These are phyloP conservation scores for Phytophthora pisi DNA, from an alignment of 352 stramenopile genomes.

Conservation along the genomic window DNA sequence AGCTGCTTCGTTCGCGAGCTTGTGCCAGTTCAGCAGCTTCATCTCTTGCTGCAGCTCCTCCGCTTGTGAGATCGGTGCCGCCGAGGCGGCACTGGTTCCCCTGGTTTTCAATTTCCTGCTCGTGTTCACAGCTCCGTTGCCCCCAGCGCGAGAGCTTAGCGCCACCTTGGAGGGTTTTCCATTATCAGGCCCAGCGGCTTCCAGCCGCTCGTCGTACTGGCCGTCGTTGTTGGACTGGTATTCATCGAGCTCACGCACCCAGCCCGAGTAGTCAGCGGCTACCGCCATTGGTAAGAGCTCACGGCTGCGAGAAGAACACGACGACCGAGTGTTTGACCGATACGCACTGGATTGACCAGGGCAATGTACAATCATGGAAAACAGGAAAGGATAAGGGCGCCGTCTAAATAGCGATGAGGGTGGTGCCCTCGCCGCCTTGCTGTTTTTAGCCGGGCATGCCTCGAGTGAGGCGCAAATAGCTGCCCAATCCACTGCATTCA, in stretches of 20 bases:
- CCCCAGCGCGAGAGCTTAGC: conserved; percentile 22
- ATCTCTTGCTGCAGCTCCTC: conserved; percentile 92
- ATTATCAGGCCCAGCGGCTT: conserved; percentile 11
- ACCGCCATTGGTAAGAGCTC: conserved; percentile 29
- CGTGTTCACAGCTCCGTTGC: conserved; percentile 10
- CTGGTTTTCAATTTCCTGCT: conserved; percentile 31
- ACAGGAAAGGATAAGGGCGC: conserved; percentile 16
- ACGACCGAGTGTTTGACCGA: conserved; percentile 4
- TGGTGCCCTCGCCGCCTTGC: background rate
- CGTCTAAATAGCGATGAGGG: conserved; percentile 13
- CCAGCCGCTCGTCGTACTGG: conserved; percentile 41
- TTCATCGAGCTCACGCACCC: conserved; percentile 64
- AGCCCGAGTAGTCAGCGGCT: conserved; percentile 50
- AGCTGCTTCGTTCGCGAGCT: conserved; percentile 93
- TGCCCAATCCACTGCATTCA: too few relatives aligned
- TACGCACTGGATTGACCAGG: conserved; percentile 15
- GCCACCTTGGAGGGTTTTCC: conserved; percentile 18
- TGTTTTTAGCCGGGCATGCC: conserved; percentile 25
- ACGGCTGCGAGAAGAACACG: background rate
- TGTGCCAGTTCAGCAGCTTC: conserved; percentile 95
- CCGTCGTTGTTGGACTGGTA: conserved; percentile 45
- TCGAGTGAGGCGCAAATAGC: too few relatives aligned
- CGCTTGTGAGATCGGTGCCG: conserved; percentile 48
- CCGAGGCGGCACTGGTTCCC: conserved; percentile 20
- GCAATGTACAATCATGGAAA: conserved; percentile 5